Evolutionary conservation across 495 filamentous ascomycete genomes (phyloP), one percentile per base, ranked within the genome.

Genomic region (Lasiosphaeris hirsuta): DNA sequence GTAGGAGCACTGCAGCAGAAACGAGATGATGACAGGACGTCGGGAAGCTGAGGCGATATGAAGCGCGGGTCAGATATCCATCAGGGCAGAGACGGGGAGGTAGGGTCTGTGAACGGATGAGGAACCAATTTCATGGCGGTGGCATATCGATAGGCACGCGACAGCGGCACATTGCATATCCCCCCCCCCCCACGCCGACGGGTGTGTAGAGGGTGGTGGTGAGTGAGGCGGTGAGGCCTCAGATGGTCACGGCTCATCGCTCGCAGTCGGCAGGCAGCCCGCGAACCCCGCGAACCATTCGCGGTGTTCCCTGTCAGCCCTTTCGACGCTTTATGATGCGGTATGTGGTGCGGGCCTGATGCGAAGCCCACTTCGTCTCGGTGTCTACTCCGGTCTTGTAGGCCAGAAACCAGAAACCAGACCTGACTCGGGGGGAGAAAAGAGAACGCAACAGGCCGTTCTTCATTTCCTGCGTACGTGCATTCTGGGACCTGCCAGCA

Each of bases 141-240:
- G 23, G 23, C 23, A 30, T 30, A 30, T 30, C 23, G 23, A 30
- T n/a, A 17, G 14, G 41, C 41, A 44, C 14, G 9, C 37, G 37
- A 51, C 37, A 18, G 49, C 43, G 43, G 43, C 43, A 46, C 11
- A 23, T n/a, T 51, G 49, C 49, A 41, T 35, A 15, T 41, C 43
- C 43, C 43, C 43, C 1, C 17, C 15, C 43, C 43, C 43, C 43
- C 43, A 45, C 43, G 18, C 14, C 14, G 14, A 38, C 13, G 43
- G 17, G 30, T 19, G 43, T 23, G 3, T 30, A 13, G 10, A 15
- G 46, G 33, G 1, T 38, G 14, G 1, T 38, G 14, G 14, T 11
- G 4, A 18, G 49, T 17, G 35, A 51, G 49, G 49, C 49, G 48
- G 48, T 51, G 48, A 51, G 35, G 47, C 33, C 15, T 10, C 36